phyloP scores from a whole-genome alignment of 2,329 filamentous ascomycete genomes.

The Fusarium lyarnte region DNA sequence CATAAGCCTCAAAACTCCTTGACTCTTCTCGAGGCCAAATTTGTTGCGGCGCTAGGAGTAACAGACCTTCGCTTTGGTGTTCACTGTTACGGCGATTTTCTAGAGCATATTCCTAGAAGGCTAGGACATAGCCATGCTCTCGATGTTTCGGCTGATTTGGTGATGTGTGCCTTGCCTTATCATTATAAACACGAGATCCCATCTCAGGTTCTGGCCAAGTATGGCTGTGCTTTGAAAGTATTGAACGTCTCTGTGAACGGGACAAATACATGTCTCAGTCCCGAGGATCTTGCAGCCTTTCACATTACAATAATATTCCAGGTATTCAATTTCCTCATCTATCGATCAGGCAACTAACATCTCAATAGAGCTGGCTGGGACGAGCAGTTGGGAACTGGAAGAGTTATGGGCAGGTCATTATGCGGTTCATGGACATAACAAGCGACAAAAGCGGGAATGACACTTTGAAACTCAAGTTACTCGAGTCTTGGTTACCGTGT shows the following conservation, averaged over 20 bases:
- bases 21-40: conserved; percentile 28
- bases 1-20: conserved; percentile 6
- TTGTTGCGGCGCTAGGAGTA: conserved; percentile 47
- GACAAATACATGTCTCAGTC: conserved; percentile 20
- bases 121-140: conserved; percentile 56
- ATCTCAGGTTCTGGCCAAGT: conserved; percentile 37
- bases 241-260: conserved; percentile 37
- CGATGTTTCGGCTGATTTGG: conserved; percentile 48
- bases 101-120: conserved; percentile 54
- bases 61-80: conserved; percentile 57
- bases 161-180: conserved; percentile 37
- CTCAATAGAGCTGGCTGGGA: conserved; percentile 44
- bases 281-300: conserved; percentile 47
- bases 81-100: conserved; percentile 55
- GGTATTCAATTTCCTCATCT: conserved; percentile 20
- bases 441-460: background rate
- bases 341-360: background rate
- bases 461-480: background rate
- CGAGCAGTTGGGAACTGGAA: conserved; percentile 10
- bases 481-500: background rate
- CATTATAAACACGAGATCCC: conserved; percentile 26
- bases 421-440: background rate
- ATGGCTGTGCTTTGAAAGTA: conserved; percentile 40
- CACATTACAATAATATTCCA: conserved; percentile 49
- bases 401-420: background rate